Percentiles rank a stretch among this genome's conserved stretches.
Conservation (phyloP, 176 grass and related monocot genomes). For the Aegilops longissima region DNA sequence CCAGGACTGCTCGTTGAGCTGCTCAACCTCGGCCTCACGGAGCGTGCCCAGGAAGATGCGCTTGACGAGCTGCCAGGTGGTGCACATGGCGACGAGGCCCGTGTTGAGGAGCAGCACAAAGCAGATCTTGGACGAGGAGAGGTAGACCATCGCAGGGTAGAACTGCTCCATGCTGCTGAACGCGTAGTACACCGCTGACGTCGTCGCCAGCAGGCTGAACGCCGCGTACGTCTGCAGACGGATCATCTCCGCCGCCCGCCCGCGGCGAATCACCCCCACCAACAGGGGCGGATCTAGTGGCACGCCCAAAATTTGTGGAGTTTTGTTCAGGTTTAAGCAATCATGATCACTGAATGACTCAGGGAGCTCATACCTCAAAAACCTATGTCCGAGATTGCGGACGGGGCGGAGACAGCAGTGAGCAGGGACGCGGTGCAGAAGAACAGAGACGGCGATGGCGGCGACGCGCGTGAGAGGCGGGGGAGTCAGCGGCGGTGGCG, state of each 20-base stretch:
- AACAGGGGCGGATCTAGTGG: not conserved
- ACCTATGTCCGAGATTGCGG: not conserved
- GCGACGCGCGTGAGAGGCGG: not conserved
- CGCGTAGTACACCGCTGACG: slow-evolving; percentile 72
- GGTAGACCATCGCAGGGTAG: slow-evolving; percentile 89
- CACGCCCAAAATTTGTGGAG: not conserved
- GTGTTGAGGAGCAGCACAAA: slow-evolving; percentile 92
- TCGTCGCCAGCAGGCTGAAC: slow-evolving; percentile 87
- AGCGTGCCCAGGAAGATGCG: slow-evolving; percentile 82
- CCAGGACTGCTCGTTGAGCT: slow-evolving; percentile 93
- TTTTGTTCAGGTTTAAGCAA: not conserved
- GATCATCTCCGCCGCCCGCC: slow-evolving; percentile 50
- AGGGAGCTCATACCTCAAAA: not conserved
- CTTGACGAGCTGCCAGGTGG: slow-evolving; percentile 84
- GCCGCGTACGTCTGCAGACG: slow-evolving; percentile 80
- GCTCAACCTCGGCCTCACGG: slow-evolving; percentile 88
- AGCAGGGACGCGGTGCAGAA: not conserved
- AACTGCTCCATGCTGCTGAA: slow-evolving; percentile 96
- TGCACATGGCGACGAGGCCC: slow-evolving; percentile 89
- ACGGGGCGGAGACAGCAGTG: not conserved
- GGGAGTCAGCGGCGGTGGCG: not conserved
- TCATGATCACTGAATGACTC: not conserved
- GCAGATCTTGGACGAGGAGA: slow-evolving; percentile 94
- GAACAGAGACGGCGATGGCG: not conserved
- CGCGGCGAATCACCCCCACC: not conserved